phyloP scores from a whole-genome alignment of 257 asterid genomes.

The Solanum peruvianum region DNA sequence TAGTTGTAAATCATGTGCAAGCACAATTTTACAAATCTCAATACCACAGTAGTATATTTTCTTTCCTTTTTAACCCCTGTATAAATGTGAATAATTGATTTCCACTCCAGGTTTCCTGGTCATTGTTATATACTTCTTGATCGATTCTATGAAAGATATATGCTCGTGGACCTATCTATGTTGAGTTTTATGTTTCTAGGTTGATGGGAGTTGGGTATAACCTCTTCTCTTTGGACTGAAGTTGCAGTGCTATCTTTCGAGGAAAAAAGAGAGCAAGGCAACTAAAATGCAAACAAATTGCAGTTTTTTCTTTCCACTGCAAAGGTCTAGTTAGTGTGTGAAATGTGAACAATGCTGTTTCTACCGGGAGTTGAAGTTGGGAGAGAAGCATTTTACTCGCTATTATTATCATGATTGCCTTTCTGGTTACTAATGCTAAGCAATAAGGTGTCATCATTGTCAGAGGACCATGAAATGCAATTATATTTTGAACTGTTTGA shows the following conservation, averaged over 20 bases:
- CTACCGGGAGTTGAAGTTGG: background rate
- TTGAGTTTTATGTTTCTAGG: background rate
- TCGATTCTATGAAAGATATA: background rate
- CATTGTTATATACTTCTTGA: background rate
- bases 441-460: background rate
- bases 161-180: background rate
- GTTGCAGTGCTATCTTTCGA: background rate
- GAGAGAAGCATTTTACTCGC: background rate
- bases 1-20: constrained; percentile 20
- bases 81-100: background rate
- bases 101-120: background rate
- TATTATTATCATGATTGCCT: background rate
- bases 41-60: background rate
- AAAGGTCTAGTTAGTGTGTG: background rate
- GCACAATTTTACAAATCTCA: background rate
- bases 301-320: background rate
- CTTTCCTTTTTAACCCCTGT: background rate
- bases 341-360: background rate
- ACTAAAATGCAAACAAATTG: background rate
- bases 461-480: background rate
- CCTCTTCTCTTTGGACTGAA: background rate
- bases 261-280: background rate
- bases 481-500: background rate
- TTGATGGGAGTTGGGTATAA: background rate
- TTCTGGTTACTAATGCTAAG: background rate